These are phyloP conservation scores for Hamamelis virginiana DNA, from an alignment of 164 flowering plant species.

Conservation along the genomic window DNA sequence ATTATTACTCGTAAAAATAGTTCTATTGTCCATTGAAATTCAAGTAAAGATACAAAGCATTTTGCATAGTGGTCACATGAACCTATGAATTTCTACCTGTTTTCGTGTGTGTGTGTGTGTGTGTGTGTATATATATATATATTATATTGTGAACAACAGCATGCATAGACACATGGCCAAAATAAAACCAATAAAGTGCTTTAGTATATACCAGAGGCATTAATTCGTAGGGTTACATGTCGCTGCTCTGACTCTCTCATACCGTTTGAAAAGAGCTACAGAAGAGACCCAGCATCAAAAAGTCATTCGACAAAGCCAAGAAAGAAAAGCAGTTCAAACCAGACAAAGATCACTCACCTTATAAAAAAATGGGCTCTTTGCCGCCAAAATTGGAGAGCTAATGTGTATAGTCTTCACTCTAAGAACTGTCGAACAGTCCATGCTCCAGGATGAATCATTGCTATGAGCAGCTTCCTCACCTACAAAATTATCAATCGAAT, in stretches of 20 bases:
- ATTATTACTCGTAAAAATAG: too few species aligned
- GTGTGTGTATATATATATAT: too few species aligned
- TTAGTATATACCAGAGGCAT: conserved; percentile 32
- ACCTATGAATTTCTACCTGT: too few species aligned
- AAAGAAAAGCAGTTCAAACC: neutral
- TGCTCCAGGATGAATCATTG: conserved; percentile 21
- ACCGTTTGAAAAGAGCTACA: conserved; percentile 38
- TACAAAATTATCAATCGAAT: conserved; percentile 8
- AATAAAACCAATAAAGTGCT: neutral
- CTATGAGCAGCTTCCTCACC: conserved; percentile 26
- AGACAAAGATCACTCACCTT: conserved; percentile 24
- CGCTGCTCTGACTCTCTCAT: conserved; percentile 48
- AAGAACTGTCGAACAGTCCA: conserved; percentile 33
- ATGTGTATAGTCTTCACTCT: conserved; percentile 36
- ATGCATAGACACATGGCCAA: neutral
- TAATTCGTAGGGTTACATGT: conserved; percentile 37
- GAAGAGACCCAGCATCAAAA: neutral
- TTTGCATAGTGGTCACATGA: too few species aligned
- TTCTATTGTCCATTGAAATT: too few species aligned
- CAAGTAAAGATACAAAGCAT: too few species aligned
- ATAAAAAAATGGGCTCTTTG: conserved; percentile 50
- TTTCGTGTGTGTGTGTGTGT: too few species aligned
- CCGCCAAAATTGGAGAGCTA: conserved; percentile 53
- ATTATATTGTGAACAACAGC: too few species aligned
- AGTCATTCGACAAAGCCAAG: neutral